phyloP scores from a whole-genome alignment of 176 grass and related monocot genomes.

The Paspalum notatum region DNA sequence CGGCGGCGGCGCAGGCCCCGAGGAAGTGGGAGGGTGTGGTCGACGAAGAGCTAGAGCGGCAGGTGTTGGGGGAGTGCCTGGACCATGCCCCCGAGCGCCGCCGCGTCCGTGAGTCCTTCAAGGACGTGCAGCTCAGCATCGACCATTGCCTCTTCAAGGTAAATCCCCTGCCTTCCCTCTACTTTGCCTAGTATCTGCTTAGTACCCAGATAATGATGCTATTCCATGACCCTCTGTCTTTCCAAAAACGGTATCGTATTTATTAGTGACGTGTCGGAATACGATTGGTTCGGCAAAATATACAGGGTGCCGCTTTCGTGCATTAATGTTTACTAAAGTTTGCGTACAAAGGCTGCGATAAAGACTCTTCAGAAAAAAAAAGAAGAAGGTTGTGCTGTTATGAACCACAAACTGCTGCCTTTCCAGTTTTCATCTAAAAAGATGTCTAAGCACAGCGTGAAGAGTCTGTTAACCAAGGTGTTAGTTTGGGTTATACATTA shows the following conservation, averaged over 20 bases:
- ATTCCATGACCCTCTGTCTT: too few relatives aligned
- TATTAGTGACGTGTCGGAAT: background rate
- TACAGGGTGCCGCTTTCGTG: background rate
- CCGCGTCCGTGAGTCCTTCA: slow-evolving; percentile 81
- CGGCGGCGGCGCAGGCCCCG: slow-evolving; percentile 27
- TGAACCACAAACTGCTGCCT: background rate
- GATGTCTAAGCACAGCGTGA: background rate
- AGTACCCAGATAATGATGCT: background rate
- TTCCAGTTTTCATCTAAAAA: background rate
- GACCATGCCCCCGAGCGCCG: slow-evolving; percentile 75
- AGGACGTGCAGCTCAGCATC: slow-evolving; percentile 76
- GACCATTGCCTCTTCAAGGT: slow-evolving; percentile 94
- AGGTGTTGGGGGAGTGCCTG: slow-evolving; percentile 64
- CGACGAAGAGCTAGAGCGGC: slow-evolving; percentile 67
- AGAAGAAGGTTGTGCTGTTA: background rate
- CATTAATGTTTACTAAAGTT: background rate
- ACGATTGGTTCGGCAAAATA: background rate
- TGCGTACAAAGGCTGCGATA: background rate
- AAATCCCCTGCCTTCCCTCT: background rate
- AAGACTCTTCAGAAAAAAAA: background rate
- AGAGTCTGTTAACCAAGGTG: background rate
- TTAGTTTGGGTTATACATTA: background rate
- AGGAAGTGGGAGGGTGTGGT: slow-evolving; percentile 66
- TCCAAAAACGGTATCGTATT: background rate
- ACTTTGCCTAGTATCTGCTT: background rate